phyloP scores from a whole-genome alignment of 148 eudicot genomes.

The Diospyros kaki region DNA sequence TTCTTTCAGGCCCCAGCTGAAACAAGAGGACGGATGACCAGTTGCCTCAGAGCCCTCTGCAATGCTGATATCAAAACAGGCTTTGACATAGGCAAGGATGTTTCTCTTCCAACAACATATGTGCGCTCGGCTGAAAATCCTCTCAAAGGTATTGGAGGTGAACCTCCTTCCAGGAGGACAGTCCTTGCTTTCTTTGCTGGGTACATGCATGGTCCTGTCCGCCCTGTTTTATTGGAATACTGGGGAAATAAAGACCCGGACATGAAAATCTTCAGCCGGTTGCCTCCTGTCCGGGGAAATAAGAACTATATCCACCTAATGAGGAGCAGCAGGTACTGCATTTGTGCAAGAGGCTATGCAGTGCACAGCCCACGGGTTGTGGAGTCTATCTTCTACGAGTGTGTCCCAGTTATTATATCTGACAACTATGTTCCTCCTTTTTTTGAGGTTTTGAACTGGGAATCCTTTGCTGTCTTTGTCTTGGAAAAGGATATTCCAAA shows the following conservation, averaged over 20 bases:
- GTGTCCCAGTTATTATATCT: conserved; percentile 70
- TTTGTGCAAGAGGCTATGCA: conserved; percentile 66
- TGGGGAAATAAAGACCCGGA: conserved; percentile 53
- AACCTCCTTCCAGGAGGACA: conserved; percentile 37
- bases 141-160: conserved; percentile 43
- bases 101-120: conserved; percentile 62
- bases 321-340: conserved; percentile 66
- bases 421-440: conserved; percentile 69
- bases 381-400: conserved; percentile 64
- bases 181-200: conserved; percentile 70
- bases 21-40: conserved; percentile 43
- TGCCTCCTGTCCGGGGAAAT: conserved; percentile 47
- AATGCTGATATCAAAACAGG: conserved; percentile 58
- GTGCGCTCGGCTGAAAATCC: conserved; percentile 45
- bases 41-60: conserved; percentile 66
- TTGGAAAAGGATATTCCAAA: conserved; percentile 63
- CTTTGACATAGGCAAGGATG: conserved; percentile 58
- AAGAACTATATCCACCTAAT: conserved; percentile 49
- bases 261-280: conserved; percentile 41
- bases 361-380: conserved; percentile 67
- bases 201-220: conserved; percentile 58
- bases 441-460: conserved; percentile 66
- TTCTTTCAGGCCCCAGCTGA: conserved; percentile 51
- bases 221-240: conserved; percentile 47
- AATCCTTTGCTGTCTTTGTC: conserved; percentile 60